Base-by-base conservation (phyloP, 1,139 yeast species). In the Torulaspora pretoriensis region DNA sequence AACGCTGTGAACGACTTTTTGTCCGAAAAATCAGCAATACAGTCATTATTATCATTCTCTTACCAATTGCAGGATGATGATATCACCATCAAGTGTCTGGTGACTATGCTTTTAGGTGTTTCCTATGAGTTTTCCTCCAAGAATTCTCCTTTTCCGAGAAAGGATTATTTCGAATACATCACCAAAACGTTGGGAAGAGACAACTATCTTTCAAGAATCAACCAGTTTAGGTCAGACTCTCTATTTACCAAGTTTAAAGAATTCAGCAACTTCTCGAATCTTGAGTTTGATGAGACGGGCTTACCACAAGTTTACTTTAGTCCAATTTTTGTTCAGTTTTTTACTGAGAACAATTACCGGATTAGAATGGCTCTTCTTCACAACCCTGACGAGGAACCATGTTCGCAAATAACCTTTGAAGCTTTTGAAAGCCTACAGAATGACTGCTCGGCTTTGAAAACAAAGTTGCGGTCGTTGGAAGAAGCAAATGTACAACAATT, bases 301-400 rank as follows among this genome's bases (percentile, higher is more conserved):
- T 71, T 90, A 31, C 98, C 97, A 0, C 78, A 80, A 46, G 87
- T 90, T 1, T 88, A 76, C 55, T 83, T 92, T 58, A 84, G 82
- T 51, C 60, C 75, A 0, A 68, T 73, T 2, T 88, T 87, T 59
- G 81, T 87, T 3, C 70, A 70, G 4, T 67, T 88, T 45, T 68
- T 92, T 40, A 83, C 80, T 53, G 94, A 83, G 7, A 85, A 87
- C 56, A 79, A 76, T 52, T 68, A 77, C 13, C 72, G 96, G 44
- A 78, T 92, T 29, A 77, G 76, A 49, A 75, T 81, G 40, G 82
- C 96, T 0, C 68, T 92, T 33, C 81, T 80, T 41, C 84, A 81
- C 53, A 88, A 80, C 56, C 96, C 97, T 0, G 69, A 72, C 6
- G 64, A 73, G 28, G 92, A 85, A 54, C 95, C 97, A 0, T 72